Conservation (phyloP, 306 rosid species). For the Rosa persica region DNA sequence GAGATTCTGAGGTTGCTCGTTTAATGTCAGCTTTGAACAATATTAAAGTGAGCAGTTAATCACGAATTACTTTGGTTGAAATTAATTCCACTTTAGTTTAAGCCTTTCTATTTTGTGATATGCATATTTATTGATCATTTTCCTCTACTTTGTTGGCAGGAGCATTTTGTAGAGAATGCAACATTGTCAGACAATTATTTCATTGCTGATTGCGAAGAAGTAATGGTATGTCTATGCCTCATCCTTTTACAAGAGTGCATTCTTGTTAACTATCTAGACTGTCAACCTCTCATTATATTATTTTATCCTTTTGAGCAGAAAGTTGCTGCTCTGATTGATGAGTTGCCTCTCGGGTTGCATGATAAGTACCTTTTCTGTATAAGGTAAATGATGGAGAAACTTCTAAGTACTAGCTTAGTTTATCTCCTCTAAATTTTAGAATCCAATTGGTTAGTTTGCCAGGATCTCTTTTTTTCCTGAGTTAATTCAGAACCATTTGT, state of each 20-base stretch:
- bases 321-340: slow-evolving; percentile 78
- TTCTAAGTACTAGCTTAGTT: background rate
- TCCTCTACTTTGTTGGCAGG: slow-evolving; percentile 54
- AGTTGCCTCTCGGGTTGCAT: slow-evolving; percentile 68
- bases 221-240: slow-evolving; percentile 60
- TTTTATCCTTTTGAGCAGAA: slow-evolving; percentile 46
- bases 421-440: background rate
- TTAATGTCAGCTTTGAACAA: background rate
- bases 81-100: background rate
- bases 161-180: slow-evolving; percentile 81
- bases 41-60: background rate
- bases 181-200: slow-evolving; percentile 80
- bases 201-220: slow-evolving; percentile 67
- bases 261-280: slow-evolving; percentile 20
- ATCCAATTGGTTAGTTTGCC: slow-evolving; percentile 13
- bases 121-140: slow-evolving; percentile 10
- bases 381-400: slow-evolving; percentile 50
- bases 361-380: slow-evolving; percentile 85
- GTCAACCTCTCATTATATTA: slow-evolving; percentile 17
- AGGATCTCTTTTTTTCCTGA: background rate
- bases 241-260: slow-evolving; percentile 16
- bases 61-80: background rate
- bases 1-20: background rate
- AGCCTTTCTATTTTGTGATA: slow-evolving; percentile 9
- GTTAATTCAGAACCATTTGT: slow-evolving; percentile 25